phyloP scores from a whole-genome alignment of 1,284 basidiomycete species.

The Sporisorium graminicola region DNA sequence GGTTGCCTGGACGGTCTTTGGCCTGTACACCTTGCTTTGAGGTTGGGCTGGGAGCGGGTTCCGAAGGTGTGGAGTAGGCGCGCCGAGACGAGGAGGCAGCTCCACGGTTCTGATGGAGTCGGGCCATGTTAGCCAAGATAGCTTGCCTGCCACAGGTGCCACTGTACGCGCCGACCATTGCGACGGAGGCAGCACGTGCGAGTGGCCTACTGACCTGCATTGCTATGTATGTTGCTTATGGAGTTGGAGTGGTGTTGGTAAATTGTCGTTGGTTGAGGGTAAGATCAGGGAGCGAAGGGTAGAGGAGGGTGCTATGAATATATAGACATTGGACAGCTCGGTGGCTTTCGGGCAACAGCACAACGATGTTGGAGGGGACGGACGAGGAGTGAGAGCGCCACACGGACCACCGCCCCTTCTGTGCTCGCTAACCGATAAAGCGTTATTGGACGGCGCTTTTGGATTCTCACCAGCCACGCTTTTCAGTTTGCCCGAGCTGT shows the following conservation, averaged over 20 bases:
- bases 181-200: neutral
- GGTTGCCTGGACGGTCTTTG: slow-evolving; percentile 21
- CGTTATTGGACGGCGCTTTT: too few relatives aligned
- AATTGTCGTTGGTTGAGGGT: neutral
- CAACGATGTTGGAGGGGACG: too few relatives aligned
- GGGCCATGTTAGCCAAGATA: neutral
- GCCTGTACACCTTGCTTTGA: slow-evolving; percentile 23
- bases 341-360: neutral
- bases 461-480: too few relatives aligned
- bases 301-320: neutral
- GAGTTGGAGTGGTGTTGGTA: neutral
- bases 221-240: neutral
- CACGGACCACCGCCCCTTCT: too few relatives aligned
- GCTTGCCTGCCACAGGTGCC: neutral
- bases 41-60: slow-evolving; percentile 4
- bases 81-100: slow-evolving; percentile 3
- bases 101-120: neutral
- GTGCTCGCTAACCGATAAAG: too few relatives aligned
- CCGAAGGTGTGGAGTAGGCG: slow-evolving; percentile 2
- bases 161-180: neutral
- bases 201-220: slow-evolving; percentile 8
- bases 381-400: too few relatives aligned
- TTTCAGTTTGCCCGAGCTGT: too few relatives aligned
- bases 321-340: neutral
- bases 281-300: neutral